These are phyloP conservation scores for Escallonia rubra DNA, from an alignment of 129 eudicot species.

Conservation along the genomic window DNA sequence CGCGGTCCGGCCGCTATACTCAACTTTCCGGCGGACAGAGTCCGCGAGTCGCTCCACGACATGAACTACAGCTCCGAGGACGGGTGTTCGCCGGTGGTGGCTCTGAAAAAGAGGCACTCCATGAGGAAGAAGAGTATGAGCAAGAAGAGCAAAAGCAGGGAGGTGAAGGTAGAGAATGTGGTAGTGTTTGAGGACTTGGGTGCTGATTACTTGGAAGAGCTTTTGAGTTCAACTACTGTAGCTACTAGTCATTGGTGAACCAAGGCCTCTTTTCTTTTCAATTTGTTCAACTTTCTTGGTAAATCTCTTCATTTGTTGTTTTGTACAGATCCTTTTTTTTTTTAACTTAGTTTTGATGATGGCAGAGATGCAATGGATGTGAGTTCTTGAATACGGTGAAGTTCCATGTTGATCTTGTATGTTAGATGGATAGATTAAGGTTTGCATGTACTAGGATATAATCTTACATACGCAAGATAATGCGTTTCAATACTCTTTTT, in stretches of 20 bases:
- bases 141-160: conserved; percentile 21
- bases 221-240: conserved; percentile 40
- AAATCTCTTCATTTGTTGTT: no score
- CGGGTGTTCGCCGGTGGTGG: conserved; percentile 61
- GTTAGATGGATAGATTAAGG: no score
- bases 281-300: not conserved
- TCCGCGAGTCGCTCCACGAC: conserved; percentile 51
- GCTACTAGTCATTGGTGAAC: conserved; percentile 16
- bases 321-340: no score
- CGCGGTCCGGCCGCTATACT: conserved; percentile 53
- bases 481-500: no score
- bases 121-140: conserved; percentile 33
- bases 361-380: no score
- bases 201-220: conserved; percentile 61
- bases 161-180: conserved; percentile 26
- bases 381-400: no score
- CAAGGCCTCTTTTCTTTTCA: not conserved
- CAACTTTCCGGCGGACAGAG: conserved; percentile 62
- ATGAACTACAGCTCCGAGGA: conserved; percentile 35
- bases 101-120: conserved; percentile 56
- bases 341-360: no score
- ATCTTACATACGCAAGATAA: no score
- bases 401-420: no score
- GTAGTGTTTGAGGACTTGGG: conserved; percentile 75
- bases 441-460: no score